phyloP scores from a whole-genome alignment of 2,329 filamentous ascomycete genomes.

The Incumbomyces delicatus region DNA sequence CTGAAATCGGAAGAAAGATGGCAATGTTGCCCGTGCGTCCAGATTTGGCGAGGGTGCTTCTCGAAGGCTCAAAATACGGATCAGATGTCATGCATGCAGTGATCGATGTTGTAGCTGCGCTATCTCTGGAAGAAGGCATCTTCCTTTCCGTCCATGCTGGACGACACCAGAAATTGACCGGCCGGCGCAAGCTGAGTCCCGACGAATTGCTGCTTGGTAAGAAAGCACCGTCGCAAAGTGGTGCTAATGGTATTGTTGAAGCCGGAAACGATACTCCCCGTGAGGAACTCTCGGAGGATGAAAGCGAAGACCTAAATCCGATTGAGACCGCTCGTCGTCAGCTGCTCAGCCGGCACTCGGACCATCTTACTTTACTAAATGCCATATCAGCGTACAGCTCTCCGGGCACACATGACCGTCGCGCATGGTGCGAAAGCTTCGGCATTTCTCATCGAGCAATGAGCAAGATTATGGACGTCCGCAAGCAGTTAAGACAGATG shows the following conservation, averaged over 20 bases:
- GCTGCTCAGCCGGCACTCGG: constrained; percentile 51
- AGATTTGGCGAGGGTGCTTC: constrained; percentile 67
- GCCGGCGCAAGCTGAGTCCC: neutral
- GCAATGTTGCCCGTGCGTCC: constrained; percentile 76
- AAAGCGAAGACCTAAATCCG: constrained; percentile 6
- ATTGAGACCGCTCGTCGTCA: constrained; percentile 38
- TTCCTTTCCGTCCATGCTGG: constrained; percentile 52
- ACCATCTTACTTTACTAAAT: constrained; percentile 53
- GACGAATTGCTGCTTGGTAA: constrained; percentile 1
- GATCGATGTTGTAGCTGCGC: constrained; percentile 68
- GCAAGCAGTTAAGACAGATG: constrained; percentile 19
- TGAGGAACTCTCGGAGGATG: neutral
- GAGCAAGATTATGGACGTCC: constrained; percentile 49
- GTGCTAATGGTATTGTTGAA: neutral
- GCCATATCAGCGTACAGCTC: constrained; percentile 51
- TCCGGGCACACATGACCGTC: constrained; percentile 46
- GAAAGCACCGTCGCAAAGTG: neutral
- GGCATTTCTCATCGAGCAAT: constrained; percentile 54
- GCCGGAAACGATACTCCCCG: neutral
- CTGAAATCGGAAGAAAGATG: constrained; percentile 62
- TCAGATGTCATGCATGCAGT: constrained; percentile 67
- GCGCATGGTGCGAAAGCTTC: constrained; percentile 50
- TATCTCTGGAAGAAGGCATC: constrained; percentile 53
- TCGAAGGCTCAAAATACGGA: constrained; percentile 64
- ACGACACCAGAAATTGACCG: constrained; percentile 37